Base-by-base conservation (phyloP, 2,329 filamentous ascomycete species). In the Alternaria postmessia region DNA sequence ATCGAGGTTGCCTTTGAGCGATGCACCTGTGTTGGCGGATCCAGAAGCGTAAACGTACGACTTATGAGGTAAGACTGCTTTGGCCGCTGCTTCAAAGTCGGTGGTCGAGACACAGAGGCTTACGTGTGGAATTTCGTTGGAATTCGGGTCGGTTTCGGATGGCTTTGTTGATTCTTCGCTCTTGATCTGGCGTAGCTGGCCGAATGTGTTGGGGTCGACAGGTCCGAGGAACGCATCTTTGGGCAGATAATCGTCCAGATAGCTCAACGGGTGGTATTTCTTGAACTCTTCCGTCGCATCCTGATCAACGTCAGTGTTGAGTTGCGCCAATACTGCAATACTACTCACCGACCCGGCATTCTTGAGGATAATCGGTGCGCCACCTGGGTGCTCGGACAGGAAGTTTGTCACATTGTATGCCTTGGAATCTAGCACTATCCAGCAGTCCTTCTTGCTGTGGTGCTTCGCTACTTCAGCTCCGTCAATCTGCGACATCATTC, bases 391-490 rank as follows among this genome's bases (percentile, higher is more conserved):
- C 51, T 87, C 80, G 7, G 83, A 81, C 5, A 87, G 79, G 70
- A 92, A 91, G 14, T 84, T 82, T 4, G 87, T 89, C 32, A 92
- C 78, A 74, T 92, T 86, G 79, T 89, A 91, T 5, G 91, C 87
- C 64, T 86, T 85, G 36, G 85, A 85, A 71, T 91, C 85, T 8
- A 92, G 83, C 6, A 91, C 88, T 51, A 91, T 85, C 90, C 90
- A 92, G 66, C 80, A 82, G 7, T 72, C 72, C 9, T 75, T 71
- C 48, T 72, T 76, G 51, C 49, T 74, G 41, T 64, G 69, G 59
- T 78, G 76, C 55, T 73, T 74, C 32, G 70, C 73, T 51, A 78
- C 70, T 38, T 78, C 75, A 38, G 73, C 73, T 42, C 74, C 75
- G 49, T 76, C 63, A 48, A 77, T 68, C 39, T 57, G 51, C 34